Evolutionary conservation across 2,329 filamentous ascomycete species (phyloP), one percentile per base, ranked within the genome.

Genomic region (Clathrospora elynae): DNA sequence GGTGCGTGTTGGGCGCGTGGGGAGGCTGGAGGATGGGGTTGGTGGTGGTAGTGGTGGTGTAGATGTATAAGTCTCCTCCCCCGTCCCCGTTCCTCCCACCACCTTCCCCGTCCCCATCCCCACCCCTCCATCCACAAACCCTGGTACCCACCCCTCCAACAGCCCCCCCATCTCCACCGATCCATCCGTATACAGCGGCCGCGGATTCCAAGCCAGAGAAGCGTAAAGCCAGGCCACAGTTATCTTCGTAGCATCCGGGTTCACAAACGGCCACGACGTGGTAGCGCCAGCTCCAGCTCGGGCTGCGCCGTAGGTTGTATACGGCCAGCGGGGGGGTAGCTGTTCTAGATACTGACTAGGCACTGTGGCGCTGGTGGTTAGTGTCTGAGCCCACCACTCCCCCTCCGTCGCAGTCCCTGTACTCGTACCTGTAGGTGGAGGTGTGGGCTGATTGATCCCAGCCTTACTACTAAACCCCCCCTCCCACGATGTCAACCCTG

Each of bases 311-410:
- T 46, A 47, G 4, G 6, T 12, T 8, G 49, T 49, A 14, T 55
- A 55, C 5, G 52, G 49, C 52, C 52, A 53, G 17, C 35, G 13
- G 9, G 13, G 4, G 4, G 47, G 50, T 5, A 51, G 3, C 24
- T 56, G 50, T 3, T 42, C 14, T 10, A 51, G 34, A 16, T 47
- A 48, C 14, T 42, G n/a, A n/a, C n/a, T n/a, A n/a, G n/a, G n/a
- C n/a, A n/a, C n/a, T n/a, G n/a, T n/a, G n/a, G 11, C 7, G 47
- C 34, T n/a, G 46, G 49, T 4, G 43, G 6, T 12, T 12, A 2
- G 24, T n/a, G 16, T 29, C 25, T 12, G 25, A n/a, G 12, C 29
- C n/a, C 25, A n/a, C n/a, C n/a, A n/a, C n/a, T n/a, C 29, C 4
- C 7, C 5, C 4, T 12, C 12, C 17, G 1, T 3, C 1, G 12